Base-by-base conservation (phyloP, 139 green algal species). In the Auxenochlorella pyrenoidosa region DNA sequence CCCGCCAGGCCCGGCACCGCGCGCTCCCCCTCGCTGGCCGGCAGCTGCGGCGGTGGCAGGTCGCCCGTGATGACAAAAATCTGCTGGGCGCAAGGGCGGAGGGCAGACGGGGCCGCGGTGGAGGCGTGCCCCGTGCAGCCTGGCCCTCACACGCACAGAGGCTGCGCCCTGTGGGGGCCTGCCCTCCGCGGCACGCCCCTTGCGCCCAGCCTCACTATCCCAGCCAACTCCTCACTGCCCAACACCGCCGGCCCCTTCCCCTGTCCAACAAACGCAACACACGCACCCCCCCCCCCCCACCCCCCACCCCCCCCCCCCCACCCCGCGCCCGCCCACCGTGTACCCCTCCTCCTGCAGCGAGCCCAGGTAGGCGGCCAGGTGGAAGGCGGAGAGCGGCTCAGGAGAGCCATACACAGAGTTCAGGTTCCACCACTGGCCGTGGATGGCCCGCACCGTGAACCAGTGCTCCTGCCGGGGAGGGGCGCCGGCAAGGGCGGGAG, bases 281-380 rank as follows among this genome's bases (percentile, higher is more conserved):
- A 71, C 4, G 1, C 18, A 24, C 54, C 54, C 16, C 10, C 54
- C 3, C 54, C 15, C 18, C 2, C 54, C 12, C 54, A 22, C 16
- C 2, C 54, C 54, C 54, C 13, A 24, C 54, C 54, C 54, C 15
- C 34, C 70, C 16, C 34, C 15, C 70, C 21, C 1, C 75, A 30
- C 44, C 32, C 36, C 28, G 6, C 3, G 6, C 75, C 41, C 44
- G 16, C 51, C 43, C 54, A 98, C 96, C 72, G 91, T 96, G 90
- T 96, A 98, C 1, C 88, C 79, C 70, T 91, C 79, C 59, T 91
- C 81, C 68, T 72, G 76, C 58, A 94, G 82, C 5, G 85, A 91
- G 65, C 81, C 91, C 70, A 98, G 91, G 88, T 95, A 98, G 51
- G 95, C 92, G 3, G 85, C 72, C 0, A 98, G 88, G 93, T 98